Evolutionary conservation across 257 asterid species (phyloP).

Genomic region (Anisodus acutangulus): DNA sequence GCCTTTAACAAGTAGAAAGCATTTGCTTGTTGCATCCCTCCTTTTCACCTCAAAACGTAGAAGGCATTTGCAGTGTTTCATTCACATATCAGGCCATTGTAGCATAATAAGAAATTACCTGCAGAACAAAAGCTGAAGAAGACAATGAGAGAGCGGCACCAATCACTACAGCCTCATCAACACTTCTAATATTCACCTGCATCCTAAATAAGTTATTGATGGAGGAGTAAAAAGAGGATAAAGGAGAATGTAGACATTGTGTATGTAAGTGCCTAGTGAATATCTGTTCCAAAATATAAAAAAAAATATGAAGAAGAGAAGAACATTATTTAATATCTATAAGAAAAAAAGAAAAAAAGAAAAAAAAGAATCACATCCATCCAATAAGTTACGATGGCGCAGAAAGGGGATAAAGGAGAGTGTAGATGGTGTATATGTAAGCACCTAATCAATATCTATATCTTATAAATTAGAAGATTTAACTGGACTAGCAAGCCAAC

Average conservation of each 20-base stretch:
- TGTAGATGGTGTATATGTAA: neutral
- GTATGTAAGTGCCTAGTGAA: neutral
- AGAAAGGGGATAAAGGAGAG: neutral
- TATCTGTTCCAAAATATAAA: neutral
- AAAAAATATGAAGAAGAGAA: neutral
- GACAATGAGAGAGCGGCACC: constrained; percentile 98
- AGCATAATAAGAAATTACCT: constrained; percentile 53
- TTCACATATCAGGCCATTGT: constrained; percentile 16
- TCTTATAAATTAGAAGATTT: neutral
- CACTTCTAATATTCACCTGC: constrained; percentile 96
- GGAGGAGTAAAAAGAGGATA: constrained; percentile 29
- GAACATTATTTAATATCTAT: neutral
- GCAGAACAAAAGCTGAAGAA: constrained; percentile 98
- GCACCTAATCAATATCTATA: constrained; percentile 5
- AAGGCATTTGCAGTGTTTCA: neutral
- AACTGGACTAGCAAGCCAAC: neutral
- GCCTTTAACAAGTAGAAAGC: constrained; percentile 1
- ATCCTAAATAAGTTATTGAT: constrained; percentile 27
- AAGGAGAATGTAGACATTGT: constrained; percentile 9
- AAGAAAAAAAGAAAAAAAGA: neutral
- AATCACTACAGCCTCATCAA: constrained; percentile 98
- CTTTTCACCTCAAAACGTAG: neutral
- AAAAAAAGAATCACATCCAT: constrained; percentile 1
- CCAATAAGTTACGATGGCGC: constrained; percentile 2
- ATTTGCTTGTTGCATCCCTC: neutral